A percentile compares a stretch with the other conserved stretches of the same genome.
These are phyloP conservation scores for Hericium alpestre DNA, from an alignment of 768 basidiomycete genomes.

Conservation along the genomic window DNA sequence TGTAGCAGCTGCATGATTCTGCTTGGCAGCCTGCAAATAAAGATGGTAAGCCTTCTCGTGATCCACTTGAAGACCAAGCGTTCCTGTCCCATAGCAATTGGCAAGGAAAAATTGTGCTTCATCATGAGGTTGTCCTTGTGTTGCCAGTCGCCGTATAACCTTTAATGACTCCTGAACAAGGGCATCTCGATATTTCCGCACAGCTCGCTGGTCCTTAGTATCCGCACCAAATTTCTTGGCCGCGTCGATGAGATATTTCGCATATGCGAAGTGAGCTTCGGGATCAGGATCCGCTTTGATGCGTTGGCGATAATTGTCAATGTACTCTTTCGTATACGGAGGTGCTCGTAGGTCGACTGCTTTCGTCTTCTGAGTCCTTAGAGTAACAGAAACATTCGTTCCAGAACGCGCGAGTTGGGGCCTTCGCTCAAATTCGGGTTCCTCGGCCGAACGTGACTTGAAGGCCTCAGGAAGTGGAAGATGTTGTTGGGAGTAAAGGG, in stretches of 20 bases:
- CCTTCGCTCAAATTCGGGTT: constrained; percentile 47
- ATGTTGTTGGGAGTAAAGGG: constrained; percentile 13
- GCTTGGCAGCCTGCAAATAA: constrained; percentile 93
- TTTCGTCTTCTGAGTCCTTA: constrained; percentile 59
- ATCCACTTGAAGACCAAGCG: constrained; percentile 91
- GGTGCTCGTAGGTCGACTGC: constrained; percentile 75
- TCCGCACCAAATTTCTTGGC: constrained; percentile 79
- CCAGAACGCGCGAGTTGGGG: constrained; percentile 46
- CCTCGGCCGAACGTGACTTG: constrained; percentile 9
- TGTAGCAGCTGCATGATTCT: constrained; percentile 89
- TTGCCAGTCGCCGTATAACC: constrained; percentile 84
- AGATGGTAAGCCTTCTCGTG: constrained; percentile 97
- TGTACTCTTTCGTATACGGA: constrained; percentile 90
- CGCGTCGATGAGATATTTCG: constrained; percentile 98
- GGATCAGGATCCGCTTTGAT: constrained; percentile 98
- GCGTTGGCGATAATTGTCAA: constrained; percentile 93
- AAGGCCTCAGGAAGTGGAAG: constrained; percentile 12
- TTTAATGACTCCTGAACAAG: constrained; percentile 85
- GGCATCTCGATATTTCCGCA: constrained; percentile 83
- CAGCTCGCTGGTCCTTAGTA: constrained; percentile 68
- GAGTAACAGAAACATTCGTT: constrained; percentile 44
- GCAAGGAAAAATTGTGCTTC: constrained; percentile 99
- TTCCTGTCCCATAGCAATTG: constrained; percentile 92
- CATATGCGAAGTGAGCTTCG: constrained; percentile 93
- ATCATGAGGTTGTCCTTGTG: constrained; percentile 82